Evolutionary conservation across 2,329 filamentous ascomycete genomes (phyloP), one percentile per base, ranked within the genome.

Genomic region (Dactylonectria estremocensis): DNA sequence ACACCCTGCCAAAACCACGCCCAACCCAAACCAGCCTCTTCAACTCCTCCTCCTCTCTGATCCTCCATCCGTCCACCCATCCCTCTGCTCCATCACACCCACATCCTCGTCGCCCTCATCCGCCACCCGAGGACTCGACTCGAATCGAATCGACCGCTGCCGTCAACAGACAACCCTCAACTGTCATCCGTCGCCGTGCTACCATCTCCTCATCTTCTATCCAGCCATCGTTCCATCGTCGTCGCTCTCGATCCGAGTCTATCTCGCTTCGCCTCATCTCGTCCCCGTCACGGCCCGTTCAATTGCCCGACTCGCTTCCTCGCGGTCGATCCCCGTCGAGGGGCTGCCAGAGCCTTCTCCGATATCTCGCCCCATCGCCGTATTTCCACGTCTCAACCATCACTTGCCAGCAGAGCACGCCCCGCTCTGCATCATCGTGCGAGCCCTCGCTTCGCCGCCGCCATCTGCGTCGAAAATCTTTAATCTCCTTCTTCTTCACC

Each of bases 321-420:
- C 64, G 63, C 55, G 55, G 60, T 46, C 60, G 59, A 63, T 69
- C 64, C 64, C 67, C 64, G 61, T 67, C 64, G 64, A 67, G 67
- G 67, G 67, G 67, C 56, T 64, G 64, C 55, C 67, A 64, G 67
- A 67, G 64, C 64, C 60, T 66, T 62, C 55, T 46, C 52, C 18
- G 37, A 56, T 35, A 55, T 57, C 49, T 63, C 53, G 50, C 64
- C 64, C 52, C 37, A 52, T 66, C 64, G 53, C 52, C 46, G 31
- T 48, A 43, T 58, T 66, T 53, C 46, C 46, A n/a, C 53, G 24
- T 20, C 7, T 20, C 16, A 35, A 49, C n/a, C 33, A 35, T 37
- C 28, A 35, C 40, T 52, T 33, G 60, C 20, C 54, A 49, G 56
- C 50, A 46, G 55, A 61, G 52, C 58, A 58, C 46, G 24, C 33